Evolutionary conservation across 805 yeast species (phyloP).

Genomic region (Dipodascus geniculatus): DNA sequence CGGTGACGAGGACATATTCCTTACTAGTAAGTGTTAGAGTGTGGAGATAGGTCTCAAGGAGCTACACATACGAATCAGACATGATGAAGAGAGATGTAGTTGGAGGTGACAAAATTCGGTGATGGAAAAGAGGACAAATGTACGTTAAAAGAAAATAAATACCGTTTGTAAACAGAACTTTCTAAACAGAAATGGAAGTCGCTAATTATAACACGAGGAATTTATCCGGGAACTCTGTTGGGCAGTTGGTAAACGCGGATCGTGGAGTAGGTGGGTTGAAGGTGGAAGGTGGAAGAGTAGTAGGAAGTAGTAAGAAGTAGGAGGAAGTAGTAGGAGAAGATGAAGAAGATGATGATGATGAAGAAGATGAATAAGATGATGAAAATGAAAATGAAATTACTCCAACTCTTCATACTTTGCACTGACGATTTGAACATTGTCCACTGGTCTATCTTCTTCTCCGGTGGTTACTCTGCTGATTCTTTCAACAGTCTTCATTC

Average conservation of each 20-base stretch:
- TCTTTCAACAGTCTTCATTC: slow-evolving; percentile 34
- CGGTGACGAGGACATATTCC: slow-evolving; percentile 54
- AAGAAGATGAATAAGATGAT: background rate
- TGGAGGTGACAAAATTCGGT: background rate
- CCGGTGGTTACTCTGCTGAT: slow-evolving; percentile 47
- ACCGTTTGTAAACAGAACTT: too few relatives aligned
- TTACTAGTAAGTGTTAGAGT: background rate
- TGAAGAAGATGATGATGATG: background rate
- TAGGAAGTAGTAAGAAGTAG: too few relatives aligned
- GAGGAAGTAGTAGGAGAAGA: background rate
- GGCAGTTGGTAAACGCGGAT: too few relatives aligned
- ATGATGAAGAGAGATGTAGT: background rate
- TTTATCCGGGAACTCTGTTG: background rate
- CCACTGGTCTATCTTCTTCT: slow-evolving; percentile 2
- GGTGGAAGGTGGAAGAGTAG: too few relatives aligned
- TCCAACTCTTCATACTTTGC: background rate
- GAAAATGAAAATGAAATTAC: background rate
- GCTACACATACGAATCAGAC: background rate
- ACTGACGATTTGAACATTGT: background rate
- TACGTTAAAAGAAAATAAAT: background rate
- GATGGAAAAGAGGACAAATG: background rate
- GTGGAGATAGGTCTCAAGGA: background rate
- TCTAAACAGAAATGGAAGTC: too few relatives aligned
- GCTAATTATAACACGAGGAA: background rate
- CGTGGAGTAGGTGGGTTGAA: too few relatives aligned